A percentile compares a stretch with the other conserved stretches of the same genome.
phyloP scores from a whole-genome alignment of 805 yeast genomes.

The Grigorovia yakushimaensis region DNA sequence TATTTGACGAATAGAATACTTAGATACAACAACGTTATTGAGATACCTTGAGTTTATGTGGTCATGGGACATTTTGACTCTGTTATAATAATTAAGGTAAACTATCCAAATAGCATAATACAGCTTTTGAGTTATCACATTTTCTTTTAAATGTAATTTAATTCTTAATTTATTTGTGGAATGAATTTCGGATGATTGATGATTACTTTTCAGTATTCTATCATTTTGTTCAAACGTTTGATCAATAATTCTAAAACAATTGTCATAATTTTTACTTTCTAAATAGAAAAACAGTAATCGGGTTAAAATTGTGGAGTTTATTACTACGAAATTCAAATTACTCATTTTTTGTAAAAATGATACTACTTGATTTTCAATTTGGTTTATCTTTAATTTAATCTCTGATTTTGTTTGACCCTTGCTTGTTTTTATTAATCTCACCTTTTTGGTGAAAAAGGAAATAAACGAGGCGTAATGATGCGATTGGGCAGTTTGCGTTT shows the following conservation, averaged over 20 bases:
- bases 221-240: constrained; percentile 9
- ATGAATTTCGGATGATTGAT: constrained; percentile 9
- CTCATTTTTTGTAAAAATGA: constrained; percentile 26
- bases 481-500: constrained; percentile 19
- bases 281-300: constrained; percentile 30
- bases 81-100: constrained; percentile 14
- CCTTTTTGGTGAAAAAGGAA: constrained; percentile 23
- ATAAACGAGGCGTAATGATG: constrained; percentile 35
- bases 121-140: constrained; percentile 12
- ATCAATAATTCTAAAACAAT: constrained; percentile 30
- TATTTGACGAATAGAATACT: constrained; percentile 6
- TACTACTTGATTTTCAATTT: constrained; percentile 17
- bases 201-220: neutral
- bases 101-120: constrained; percentile 29
- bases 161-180: neutral
- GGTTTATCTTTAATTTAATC: neutral
- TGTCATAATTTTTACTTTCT: constrained; percentile 21
- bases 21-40: too few relatives aligned
- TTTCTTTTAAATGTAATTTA: constrained; percentile 1
- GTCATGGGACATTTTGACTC: constrained; percentile 8
- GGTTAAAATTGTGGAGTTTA: constrained; percentile 31
- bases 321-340: constrained; percentile 17
- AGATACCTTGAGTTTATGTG: too few relatives aligned
- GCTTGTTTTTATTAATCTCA: neutral
- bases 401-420: neutral